Evolutionary conservation across 441 rosid species (phyloP), one percentile per base, ranked within the genome.

Genomic region (Euphorbia schlechtendalii): DNA sequence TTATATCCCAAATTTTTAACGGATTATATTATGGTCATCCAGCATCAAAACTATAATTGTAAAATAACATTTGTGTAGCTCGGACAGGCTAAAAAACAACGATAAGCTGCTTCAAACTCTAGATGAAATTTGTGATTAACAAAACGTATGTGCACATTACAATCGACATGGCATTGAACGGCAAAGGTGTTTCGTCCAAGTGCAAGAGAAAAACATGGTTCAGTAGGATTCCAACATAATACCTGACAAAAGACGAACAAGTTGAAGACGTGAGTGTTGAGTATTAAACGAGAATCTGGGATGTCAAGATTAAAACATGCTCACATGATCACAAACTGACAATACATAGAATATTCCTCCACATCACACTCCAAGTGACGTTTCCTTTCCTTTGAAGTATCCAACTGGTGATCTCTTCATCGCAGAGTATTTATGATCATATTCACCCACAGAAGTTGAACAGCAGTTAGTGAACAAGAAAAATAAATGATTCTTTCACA

Each of bases 181-280:
- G 34, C 3, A 6, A 32, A 32, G n/a, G n/a, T n/a, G n/a, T 32
- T 32, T 32, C n/a, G 34, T 2, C 4, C 34, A 6, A 32, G 6
- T 3, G 3, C 3, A 2, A 3, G 34, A 3, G 3, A 6, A 6
- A 10, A 3, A 41, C n/a, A n/a, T n/a, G n/a, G n/a, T n/a, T n/a
- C n/a, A n/a, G n/a, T n/a, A n/a, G n/a, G n/a, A n/a, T n/a, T n/a
- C 8, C 7, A 3, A 15, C 21, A 15, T 1, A 7, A n/a, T 81
- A 86, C 98, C 96, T 92, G 95, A 65, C 86, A 83, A 56, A 81
- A 61, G 63, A 85, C 83, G 30, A 85, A 81, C 0, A 79, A 49
- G 40, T 83, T 85, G 83, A 85, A 83, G 34, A 85, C 77, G 5
- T 83, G 24, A 0, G 85, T 82, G 12, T 77, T 66, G 57, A 72